Evolutionary conservation across 495 filamentous ascomycete species (phyloP).

Genomic region (Thermothielavioides terrestris): DNA sequence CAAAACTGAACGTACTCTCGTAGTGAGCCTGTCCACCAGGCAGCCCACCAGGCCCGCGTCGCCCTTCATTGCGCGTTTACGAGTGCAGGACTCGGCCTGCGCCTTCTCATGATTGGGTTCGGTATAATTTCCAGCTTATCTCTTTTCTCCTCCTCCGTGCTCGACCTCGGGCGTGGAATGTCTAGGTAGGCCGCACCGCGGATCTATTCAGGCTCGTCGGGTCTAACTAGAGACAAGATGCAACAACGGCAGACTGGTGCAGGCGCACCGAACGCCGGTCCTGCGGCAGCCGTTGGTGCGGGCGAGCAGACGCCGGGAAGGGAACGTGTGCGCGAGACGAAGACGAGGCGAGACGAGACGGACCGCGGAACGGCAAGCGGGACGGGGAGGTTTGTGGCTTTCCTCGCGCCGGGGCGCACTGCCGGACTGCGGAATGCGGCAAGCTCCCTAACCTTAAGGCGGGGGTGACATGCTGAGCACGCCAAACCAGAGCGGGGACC

Average conservation of each 20-base stretch:
- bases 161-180: not conserved
- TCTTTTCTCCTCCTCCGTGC: not conserved
- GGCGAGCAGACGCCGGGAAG: too few species aligned
- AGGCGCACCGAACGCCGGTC: constrained; percentile 3
- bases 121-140: not conserved
- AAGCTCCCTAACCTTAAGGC: too few species aligned
- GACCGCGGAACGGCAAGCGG: not conserved
- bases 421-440: not conserved
- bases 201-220: not conserved
- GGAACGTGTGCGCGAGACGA: too few species aligned
- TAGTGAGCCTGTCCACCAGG: constrained; percentile 55
- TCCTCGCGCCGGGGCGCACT: not conserved
- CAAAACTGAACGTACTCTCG: constrained; percentile 41
- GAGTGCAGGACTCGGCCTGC: constrained; percentile 16
- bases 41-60: constrained; percentile 55
- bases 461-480: not conserved
- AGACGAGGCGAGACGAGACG: not conserved
- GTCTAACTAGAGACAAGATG: not conserved
- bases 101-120: constrained; percentile 25
- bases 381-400: not conserved
- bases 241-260: not conserved
- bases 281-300: constrained; percentile 9
- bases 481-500: constrained; percentile 7
- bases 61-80: constrained; percentile 46
- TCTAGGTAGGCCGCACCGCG: not conserved